A percentile compares a stretch with the other conserved stretches of the same genome.
Conservation (phyloP, 176 grass and related monocot genomes). For the maize (Zea mays) region Zm-B73-REFERENCE-NAM-5.0 NC_050099.1:174547001-174547500, state of each 20-base stretch:
- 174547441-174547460: not conserved
- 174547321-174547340: not conserved
- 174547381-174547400: not conserved
- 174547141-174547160: not conserved
- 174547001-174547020: slow-evolving; percentile 71
- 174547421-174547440: too few relatives aligned
- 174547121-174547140: slow-evolving; percentile 33
- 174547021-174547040: slow-evolving; percentile 79
- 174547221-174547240: not conserved
- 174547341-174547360: not conserved
- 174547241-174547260: not conserved
- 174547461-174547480: not conserved
- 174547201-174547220: not conserved
- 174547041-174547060: not conserved
- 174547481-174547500: not conserved
- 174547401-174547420: not conserved
- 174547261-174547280: not conserved
- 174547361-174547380: not conserved
- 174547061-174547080: not conserved
- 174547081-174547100: slow-evolving; percentile 6
- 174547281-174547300: not conserved
- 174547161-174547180: not conserved
- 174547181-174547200: not conserved
- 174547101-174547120: not conserved
- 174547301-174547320: not conserved